A percentile compares a stretch with the other conserved stretches of the same genome.
phyloP scores from a whole-genome alignment of 2,329 filamentous ascomycete species.

The Camillea tinctor region DNA sequence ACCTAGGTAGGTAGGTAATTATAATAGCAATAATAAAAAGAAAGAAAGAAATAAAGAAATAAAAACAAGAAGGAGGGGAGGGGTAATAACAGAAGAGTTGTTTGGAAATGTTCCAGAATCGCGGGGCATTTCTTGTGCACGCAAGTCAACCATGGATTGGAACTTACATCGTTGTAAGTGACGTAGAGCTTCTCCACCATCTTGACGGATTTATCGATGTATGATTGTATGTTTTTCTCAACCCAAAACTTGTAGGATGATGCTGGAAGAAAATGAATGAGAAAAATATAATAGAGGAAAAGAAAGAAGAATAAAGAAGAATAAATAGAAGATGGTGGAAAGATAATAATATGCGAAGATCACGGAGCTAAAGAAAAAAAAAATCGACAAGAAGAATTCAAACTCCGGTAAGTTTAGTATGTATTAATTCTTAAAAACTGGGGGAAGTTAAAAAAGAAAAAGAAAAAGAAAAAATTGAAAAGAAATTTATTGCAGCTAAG shows the following conservation, averaged over 20 bases:
- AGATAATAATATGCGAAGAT: not conserved
- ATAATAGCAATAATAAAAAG: not conserved
- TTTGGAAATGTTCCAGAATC: conserved; percentile 1
- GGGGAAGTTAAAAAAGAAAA: not conserved
- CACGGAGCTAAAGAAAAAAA: not conserved
- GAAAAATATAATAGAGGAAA: not conserved
- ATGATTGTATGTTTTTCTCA: no score
- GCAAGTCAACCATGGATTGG: conserved; percentile 1
- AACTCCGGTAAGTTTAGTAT: no score
- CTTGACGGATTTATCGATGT: conserved; percentile 36
- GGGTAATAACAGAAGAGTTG: not conserved
- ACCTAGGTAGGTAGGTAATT: no score
- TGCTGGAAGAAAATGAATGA: no score
- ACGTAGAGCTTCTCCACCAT: conserved; percentile 88
- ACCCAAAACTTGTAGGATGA: not conserved
- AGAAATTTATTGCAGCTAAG: not conserved
- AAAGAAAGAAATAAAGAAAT: not conserved
- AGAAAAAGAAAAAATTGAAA: conserved; percentile 4
- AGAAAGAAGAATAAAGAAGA: conserved; percentile 8
- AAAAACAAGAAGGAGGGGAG: no score
- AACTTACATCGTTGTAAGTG: conserved; percentile 83
- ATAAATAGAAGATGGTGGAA: not conserved
- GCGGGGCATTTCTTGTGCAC: conserved; percentile 15
- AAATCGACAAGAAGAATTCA: not conserved
- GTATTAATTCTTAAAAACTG: not conserved